phyloP scores from a whole-genome alignment of 169 alveolate species.

The Plasmodium gonderi region DNA sequence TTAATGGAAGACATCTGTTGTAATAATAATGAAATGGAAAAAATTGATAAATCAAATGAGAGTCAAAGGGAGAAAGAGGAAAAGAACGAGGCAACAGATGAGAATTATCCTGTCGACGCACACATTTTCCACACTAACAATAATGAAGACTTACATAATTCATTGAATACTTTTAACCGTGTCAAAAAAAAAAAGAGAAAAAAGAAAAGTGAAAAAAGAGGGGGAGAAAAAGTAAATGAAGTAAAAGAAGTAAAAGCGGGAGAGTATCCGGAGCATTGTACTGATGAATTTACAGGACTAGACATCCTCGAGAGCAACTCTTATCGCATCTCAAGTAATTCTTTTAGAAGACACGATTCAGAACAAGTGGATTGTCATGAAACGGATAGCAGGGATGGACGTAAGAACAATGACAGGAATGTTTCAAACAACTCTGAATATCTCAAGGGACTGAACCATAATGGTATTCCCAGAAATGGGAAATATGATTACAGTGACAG shows the following conservation, averaged over 20 bases:
- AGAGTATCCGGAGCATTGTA: not conserved
- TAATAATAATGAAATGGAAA: not conserved
- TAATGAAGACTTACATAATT: not conserved
- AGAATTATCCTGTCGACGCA: not conserved
- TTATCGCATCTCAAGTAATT: too few species aligned
- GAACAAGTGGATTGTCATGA: too few species aligned
- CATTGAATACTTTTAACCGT: not conserved
- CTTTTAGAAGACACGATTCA: too few species aligned
- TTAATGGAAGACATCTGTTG: not conserved
- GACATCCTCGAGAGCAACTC: too few species aligned
- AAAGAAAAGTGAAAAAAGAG: not conserved
- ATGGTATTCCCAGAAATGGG: not conserved
- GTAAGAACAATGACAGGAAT: too few species aligned
- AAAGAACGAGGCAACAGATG: not conserved
- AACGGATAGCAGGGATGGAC: too few species aligned
- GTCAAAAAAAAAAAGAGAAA: not conserved
- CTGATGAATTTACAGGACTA: not conserved
- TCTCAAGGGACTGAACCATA: too few species aligned
- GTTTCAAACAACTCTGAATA: too few species aligned
- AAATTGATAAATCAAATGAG: not conserved
- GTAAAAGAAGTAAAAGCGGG: not conserved
- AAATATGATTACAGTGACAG: not conserved
- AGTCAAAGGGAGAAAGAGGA: not conserved
- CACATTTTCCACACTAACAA: not conserved
- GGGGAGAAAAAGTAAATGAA: not conserved